phyloP scores from a whole-genome alignment of 2,329 filamentous ascomycete genomes.

The Penicillium brevicompactum region DNA sequence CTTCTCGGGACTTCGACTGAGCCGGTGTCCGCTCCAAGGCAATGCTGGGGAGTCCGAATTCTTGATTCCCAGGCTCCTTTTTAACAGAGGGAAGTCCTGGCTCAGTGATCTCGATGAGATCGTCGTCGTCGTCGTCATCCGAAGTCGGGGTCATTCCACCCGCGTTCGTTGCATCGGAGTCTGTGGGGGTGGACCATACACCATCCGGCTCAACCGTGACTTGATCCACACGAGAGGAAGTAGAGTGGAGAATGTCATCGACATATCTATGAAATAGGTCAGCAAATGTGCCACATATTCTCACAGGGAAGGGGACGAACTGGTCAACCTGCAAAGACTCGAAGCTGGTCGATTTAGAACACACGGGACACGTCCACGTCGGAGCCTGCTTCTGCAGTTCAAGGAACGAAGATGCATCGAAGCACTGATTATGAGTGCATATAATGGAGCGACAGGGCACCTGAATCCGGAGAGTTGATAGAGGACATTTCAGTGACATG shows the following conservation, averaged over 20 bases:
- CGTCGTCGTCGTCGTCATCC: slow-evolving; percentile 53
- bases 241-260: slow-evolving; percentile 78
- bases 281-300: background rate
- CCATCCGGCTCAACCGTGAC: slow-evolving; percentile 90
- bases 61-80: slow-evolving; percentile 40
- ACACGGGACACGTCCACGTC: slow-evolving; percentile 95
- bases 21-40: slow-evolving; percentile 36
- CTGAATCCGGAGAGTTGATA: slow-evolving; percentile 80
- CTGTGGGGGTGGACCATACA: slow-evolving; percentile 64
- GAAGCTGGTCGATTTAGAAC: slow-evolving; percentile 79
- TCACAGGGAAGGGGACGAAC: slow-evolving; percentile 51
- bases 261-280: slow-evolving; percentile 65
- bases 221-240: slow-evolving; percentile 71
- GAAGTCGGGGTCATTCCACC: slow-evolving; percentile 40
- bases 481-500: slow-evolving; percentile 87
- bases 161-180: slow-evolving; percentile 43
- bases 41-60: slow-evolving; percentile 27
- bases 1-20: slow-evolving; percentile 40
- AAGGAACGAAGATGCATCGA: slow-evolving; percentile 88
- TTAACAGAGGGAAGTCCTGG: slow-evolving; percentile 40
- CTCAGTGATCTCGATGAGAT: slow-evolving; percentile 54
- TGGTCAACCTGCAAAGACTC: slow-evolving; percentile 84
- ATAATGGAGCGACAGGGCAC: slow-evolving; percentile 76
- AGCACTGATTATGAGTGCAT: slow-evolving; percentile 92
- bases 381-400: slow-evolving; percentile 94